Conservation (phyloP, 106 monocot genomes). For the Dioscorea alata region DNA sequence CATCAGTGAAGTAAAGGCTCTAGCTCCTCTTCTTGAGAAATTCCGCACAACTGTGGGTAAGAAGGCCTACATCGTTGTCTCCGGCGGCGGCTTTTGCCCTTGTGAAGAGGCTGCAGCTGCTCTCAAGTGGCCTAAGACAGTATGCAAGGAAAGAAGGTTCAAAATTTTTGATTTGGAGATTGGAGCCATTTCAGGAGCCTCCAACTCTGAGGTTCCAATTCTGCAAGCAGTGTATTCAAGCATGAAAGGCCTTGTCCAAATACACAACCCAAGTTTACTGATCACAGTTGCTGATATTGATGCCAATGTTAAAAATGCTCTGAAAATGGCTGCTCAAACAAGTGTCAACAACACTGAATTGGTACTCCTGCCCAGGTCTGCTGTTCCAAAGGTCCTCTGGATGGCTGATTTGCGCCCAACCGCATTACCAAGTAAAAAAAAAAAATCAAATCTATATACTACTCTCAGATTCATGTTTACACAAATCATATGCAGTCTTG, state of each 20-base stretch:
- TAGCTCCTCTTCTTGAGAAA: constrained; percentile 80
- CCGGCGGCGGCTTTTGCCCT: constrained; percentile 75
- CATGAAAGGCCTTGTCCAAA: constrained; percentile 73
- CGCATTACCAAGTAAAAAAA: constrained; percentile 59
- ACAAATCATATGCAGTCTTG: too few relatives aligned
- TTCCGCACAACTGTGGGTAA: constrained; percentile 59
- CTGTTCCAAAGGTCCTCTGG: constrained; percentile 80
- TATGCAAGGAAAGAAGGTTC: constrained; percentile 92
- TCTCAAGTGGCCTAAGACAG: constrained; percentile 76
- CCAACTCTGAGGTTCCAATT: constrained; percentile 74
- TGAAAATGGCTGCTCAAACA: constrained; percentile 70
- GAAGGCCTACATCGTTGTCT: constrained; percentile 90
- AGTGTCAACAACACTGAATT: constrained; percentile 41
- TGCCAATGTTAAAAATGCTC: constrained; percentile 60
- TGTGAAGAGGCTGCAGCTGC: constrained; percentile 63
- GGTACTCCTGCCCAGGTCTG: constrained; percentile 50
- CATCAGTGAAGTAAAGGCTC: constrained; percentile 47
- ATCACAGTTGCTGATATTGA: constrained; percentile 62
- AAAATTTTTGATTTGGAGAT: constrained; percentile 90
- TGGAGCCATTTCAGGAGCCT: constrained; percentile 56
- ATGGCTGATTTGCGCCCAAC: constrained; percentile 74
- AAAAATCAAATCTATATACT: background rate
- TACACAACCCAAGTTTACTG: constrained; percentile 83
- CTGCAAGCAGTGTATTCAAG: constrained; percentile 84
- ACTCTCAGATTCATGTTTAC: background rate